These are phyloP conservation scores for Neurospora tetrasperma DNA, from an alignment of 495 filamentous ascomycete species.

Conservation along the genomic window DNA sequence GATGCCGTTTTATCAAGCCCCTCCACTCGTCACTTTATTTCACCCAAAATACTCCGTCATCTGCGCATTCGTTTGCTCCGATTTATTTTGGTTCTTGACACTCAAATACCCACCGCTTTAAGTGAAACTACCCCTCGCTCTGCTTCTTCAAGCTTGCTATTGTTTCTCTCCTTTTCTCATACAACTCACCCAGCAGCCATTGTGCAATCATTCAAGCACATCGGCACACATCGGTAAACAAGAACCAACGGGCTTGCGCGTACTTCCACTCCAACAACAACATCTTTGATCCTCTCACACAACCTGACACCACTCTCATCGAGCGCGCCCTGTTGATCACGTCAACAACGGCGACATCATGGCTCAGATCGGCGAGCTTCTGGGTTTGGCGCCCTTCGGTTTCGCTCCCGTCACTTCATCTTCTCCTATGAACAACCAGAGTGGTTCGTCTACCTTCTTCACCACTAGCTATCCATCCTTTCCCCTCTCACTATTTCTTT, in stretches of 20 bases:
- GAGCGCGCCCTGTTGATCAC: not conserved
- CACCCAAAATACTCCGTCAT: no score
- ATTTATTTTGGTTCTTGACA: not conserved
- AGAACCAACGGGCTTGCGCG: not conserved
- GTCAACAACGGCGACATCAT: not conserved
- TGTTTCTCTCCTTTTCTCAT: not conserved
- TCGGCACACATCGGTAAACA: not conserved
- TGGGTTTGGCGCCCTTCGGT: not conserved
- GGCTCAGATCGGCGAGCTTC: not conserved
- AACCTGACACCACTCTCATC: not conserved
- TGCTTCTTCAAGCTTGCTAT: not conserved
- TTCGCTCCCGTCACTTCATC: not conserved
- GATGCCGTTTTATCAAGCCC: not conserved
- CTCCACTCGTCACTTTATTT: not conserved
- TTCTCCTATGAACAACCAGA: not conserved
- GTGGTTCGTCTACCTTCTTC: not conserved
- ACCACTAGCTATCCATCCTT: not conserved
- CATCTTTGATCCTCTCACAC: not conserved
- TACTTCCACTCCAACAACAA: not conserved
- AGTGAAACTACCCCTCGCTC: not conserved
- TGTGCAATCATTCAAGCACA: not conserved
- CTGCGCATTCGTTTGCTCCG: not conserved
- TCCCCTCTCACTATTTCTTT: not conserved
- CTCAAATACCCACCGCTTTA: not conserved
- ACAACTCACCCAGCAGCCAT: not conserved